Evolutionary conservation across 2,329 filamentous ascomycete genomes (phyloP), one percentile per base, ranked within the genome.

Genomic region (Teratosphaeria zuluensis): DNA sequence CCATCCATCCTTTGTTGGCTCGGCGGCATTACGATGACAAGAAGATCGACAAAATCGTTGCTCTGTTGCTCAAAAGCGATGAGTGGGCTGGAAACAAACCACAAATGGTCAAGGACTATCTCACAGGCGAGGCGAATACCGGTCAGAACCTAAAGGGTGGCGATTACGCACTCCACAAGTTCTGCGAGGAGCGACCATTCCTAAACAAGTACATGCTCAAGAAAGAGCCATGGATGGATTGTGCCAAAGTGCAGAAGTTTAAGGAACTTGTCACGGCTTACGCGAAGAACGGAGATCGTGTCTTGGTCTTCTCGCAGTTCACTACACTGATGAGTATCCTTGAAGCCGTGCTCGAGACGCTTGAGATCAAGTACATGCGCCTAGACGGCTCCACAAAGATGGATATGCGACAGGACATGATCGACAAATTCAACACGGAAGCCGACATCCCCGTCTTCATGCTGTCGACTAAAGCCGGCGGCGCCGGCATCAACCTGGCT

Each of bases 401-500:
- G 57, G 81, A 86, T 16, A 85, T 90, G 58, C 88, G 94, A 8
- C 94, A 97, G 73, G 84, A 86, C 3, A 83, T 96, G 63, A 91
- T 97, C 65, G 89, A 99, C 73, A 81, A 88, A 51, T 99, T 95
- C 79, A 87, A 90, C 66, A 76, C 83, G 2, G 83, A 95, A 68
- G 75, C 81, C 0, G 79, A 81, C 1, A 95, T 97, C 56, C 87
- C 91, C 0, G 91, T 95, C 0, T 99, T 99, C 73, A 82, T 99
- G 64, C 82, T 99, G 5, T 94, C 89, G 0, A 99, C 94, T 0
- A 92, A 91, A 61, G 92, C 92, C 0, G 94, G 94, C 56, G 94
- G 94, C n/a, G 94, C 92, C 0, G 94, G 94, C 48, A 95, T 99
- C 77, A 99, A 99, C 73, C 77, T 99, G 57, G 94, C 92, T 7